phyloP scores from a whole-genome alignment of 805 yeast genomes.

The Yamadazyma insecticola region DNA sequence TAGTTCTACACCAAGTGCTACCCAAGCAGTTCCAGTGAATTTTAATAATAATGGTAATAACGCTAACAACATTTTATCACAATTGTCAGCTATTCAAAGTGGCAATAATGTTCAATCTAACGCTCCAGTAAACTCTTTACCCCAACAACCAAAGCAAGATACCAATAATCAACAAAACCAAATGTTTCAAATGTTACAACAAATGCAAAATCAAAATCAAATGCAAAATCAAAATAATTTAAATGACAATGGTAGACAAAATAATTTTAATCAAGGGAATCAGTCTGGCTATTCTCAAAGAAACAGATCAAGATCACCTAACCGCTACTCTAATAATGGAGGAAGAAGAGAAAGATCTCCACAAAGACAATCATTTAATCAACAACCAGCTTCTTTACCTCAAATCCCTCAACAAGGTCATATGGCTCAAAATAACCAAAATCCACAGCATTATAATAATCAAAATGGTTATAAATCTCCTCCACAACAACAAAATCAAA shows the following conservation, averaged over 20 bases:
- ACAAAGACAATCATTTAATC: slow-evolving; percentile 8
- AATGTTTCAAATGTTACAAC: slow-evolving; percentile 5
- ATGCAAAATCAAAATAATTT: background rate
- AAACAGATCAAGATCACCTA: slow-evolving; percentile 54
- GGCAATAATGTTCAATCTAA: slow-evolving; percentile 13
- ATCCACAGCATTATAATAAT: slow-evolving; percentile 2
- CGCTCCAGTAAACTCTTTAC: slow-evolving; percentile 11
- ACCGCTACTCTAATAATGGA: slow-evolving; percentile 18
- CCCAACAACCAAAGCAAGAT: slow-evolving; percentile 35
- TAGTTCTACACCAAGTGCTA: slow-evolving; percentile 20
- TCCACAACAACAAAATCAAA: slow-evolving; percentile 1
- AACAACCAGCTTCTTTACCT: slow-evolving; percentile 11
- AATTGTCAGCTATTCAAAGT: slow-evolving; percentile 32
- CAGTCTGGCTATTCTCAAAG: slow-evolving; percentile 40
- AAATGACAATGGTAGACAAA: slow-evolving; percentile 4
- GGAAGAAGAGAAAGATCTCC: slow-evolving; percentile 29
- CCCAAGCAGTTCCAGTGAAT: slow-evolving; percentile 17
- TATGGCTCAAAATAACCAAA: slow-evolving; percentile 5
- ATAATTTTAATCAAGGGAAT: slow-evolving; percentile 12
- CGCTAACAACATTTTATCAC: slow-evolving; percentile 39
- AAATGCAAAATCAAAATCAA: slow-evolving; percentile 3
- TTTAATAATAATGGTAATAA: slow-evolving; percentile 8
- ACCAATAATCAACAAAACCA: slow-evolving; percentile 12
- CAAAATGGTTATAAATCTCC: slow-evolving; percentile 6
- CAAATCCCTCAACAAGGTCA: slow-evolving; percentile 12